Evolutionary conservation across 139 green algal species (phyloP), one percentile per base, ranked within the genome.

Genomic region (Auxenochlorella pyrenoidosa): DNA sequence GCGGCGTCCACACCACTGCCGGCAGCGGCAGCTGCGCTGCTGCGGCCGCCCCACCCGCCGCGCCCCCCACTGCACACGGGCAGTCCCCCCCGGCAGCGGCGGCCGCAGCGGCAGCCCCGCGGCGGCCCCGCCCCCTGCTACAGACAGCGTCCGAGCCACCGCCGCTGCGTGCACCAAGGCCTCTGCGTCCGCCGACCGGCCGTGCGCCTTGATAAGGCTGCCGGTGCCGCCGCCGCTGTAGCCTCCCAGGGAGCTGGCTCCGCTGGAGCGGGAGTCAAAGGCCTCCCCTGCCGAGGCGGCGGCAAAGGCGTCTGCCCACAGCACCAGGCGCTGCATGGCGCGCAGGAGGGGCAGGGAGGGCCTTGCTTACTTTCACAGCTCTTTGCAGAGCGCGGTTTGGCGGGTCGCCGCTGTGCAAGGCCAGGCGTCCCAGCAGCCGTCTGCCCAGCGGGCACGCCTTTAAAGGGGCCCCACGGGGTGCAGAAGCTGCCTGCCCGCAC

Each of bases 191-290:
- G 82, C 70, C 1, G 66, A 79, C 12, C 68, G 82, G 43, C 76
- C 76, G 26, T 86, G 82, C 21, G 82, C 66, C 66, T 79, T 86
- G 66, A 86, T 86, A 0, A 86, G 44, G 59, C 36, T 63, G 54
- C 54, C 54, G 54, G 54, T 63, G 54, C 54, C 54, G 54, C 15
- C 54, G 54, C 54, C 54, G 54, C 59, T 54, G 78, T 19, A 41
- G 28, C 76, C 22, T 19, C 51, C 41, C 30, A 47, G 22, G 3
- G 80, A 76, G n/a, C 47, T 44, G 28, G 28, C 75, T 30, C 75
- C 75, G 75, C 75, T 81, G 28, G 75, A 81, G 26, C 51, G 75
- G 2, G 43, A 65, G 75, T 19, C 43, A 1, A 76, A 18, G 36
- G 28, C 40, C 30, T 85, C 80, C 6, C 65, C 80, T 5, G 15